A percentile compares a stretch with the other conserved stretches of the same genome.
Conservation (phyloP, 116 monocot genomes). For the Trichopus zeylanicus region DNA sequence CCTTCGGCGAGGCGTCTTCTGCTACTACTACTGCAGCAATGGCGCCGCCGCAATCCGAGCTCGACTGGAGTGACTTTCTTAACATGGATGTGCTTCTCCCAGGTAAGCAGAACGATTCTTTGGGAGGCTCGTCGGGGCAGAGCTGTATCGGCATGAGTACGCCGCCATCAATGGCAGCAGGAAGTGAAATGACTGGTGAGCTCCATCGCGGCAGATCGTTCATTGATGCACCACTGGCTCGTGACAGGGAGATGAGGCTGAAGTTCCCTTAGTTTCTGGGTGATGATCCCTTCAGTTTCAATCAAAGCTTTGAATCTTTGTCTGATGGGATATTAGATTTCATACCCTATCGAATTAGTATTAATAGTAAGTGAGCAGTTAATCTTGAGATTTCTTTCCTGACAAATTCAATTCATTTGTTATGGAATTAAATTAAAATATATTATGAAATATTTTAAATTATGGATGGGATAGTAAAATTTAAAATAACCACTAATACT, state of each 20-base stretch:
- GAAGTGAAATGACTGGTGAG: neutral
- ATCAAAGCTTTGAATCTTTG: neutral
- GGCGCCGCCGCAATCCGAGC: slow-evolving; percentile 3
- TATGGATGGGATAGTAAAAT: too few relatives aligned
- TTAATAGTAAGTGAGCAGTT: too few relatives aligned
- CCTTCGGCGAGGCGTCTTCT: slow-evolving; percentile 4
- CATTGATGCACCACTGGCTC: slow-evolving; percentile 8
- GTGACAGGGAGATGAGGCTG: slow-evolving; percentile 3
- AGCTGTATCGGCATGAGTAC: too few relatives aligned
- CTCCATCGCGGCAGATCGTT: neutral
- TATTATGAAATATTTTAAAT: too few relatives aligned
- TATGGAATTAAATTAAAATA: too few relatives aligned
- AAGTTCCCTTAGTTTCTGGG: slow-evolving; percentile 2
- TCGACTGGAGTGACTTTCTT: slow-evolving; percentile 51
- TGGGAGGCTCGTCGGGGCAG: neutral
- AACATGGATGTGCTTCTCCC: slow-evolving; percentile 11
- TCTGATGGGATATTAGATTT: too few relatives aligned
- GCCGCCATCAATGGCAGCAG: too few relatives aligned
- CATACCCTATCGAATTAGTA: too few relatives aligned
- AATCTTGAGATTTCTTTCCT: too few relatives aligned
- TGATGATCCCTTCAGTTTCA: slow-evolving; percentile 4
- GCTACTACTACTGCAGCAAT: slow-evolving; percentile 2
- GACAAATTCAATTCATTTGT: too few relatives aligned
- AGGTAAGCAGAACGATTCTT: neutral
- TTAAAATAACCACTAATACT: too few relatives aligned